Evolutionary conservation across 192 early-diverging fungal genomes (phyloP).

Genomic region (Umbelopsis sp.): DNA sequence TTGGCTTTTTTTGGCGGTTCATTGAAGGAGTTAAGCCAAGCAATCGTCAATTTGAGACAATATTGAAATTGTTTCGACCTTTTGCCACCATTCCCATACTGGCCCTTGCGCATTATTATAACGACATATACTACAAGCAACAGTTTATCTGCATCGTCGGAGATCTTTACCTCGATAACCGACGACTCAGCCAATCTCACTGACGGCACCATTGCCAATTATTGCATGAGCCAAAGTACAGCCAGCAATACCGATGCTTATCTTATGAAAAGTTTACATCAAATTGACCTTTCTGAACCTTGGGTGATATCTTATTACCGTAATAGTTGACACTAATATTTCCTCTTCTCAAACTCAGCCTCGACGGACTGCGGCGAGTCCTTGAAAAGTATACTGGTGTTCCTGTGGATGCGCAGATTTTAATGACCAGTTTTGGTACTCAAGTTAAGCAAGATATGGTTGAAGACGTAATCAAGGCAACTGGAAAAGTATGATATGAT

Average conservation of each 20-base stretch:
- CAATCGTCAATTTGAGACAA: not conserved
- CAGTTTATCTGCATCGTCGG: not conserved
- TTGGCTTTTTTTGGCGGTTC: not conserved
- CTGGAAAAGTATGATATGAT: constrained; percentile 40
- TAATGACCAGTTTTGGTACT: constrained; percentile 54
- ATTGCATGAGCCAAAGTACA: not conserved
- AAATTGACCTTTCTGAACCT: too few relatives aligned
- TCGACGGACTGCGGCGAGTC: constrained; percentile 31
- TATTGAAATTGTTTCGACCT: not conserved
- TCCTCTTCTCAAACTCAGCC: constrained; percentile 23
- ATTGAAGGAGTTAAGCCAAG: not conserved
- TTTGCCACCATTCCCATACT: too few relatives aligned
- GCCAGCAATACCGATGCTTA: too few relatives aligned
- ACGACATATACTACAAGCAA: too few relatives aligned
- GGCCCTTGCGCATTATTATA: too few relatives aligned
- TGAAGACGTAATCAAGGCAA: constrained; percentile 42
- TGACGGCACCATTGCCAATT: not conserved
- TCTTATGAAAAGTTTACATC: too few relatives aligned
- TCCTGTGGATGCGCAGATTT: constrained; percentile 47
- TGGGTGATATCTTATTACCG: not conserved
- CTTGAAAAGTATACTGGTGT: constrained; percentile 47
- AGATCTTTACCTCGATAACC: not conserved
- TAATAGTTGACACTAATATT: not conserved
- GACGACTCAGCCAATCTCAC: not conserved
- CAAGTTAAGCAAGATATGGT: constrained; percentile 50